These are phyloP conservation scores for Saccharomycopsis crataegensis DNA, from an alignment of 1,139 yeast species.

Conservation along the genomic window DNA sequence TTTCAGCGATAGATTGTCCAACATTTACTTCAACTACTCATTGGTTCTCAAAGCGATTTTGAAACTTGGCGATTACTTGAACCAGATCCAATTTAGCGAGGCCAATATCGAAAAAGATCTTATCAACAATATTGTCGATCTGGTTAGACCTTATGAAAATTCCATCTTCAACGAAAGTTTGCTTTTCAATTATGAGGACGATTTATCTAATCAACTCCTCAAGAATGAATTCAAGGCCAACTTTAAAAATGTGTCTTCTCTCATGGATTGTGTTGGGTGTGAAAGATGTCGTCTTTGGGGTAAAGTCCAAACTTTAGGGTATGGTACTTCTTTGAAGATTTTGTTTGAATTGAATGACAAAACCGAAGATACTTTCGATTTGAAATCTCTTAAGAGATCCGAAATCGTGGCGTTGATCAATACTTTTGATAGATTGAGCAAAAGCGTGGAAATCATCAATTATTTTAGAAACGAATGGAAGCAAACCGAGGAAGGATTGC, in stretches of 20 bases:
- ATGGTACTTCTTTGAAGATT: conserved; percentile 90
- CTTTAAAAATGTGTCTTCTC: conserved; percentile 81
- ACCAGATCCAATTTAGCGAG: conserved; percentile 42
- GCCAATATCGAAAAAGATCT: conserved; percentile 39
- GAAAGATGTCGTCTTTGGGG: conserved; percentile 98
- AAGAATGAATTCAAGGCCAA: conserved; percentile 79
- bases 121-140: conserved; percentile 34
- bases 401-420: conserved; percentile 87
- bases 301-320: conserved; percentile 91
- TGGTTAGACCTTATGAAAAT: conserved; percentile 29
- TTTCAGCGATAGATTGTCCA: conserved; percentile 81
- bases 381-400: conserved; percentile 54
- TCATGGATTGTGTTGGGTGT: conserved; percentile 98
- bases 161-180: conserved; percentile 45
- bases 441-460: conserved; percentile 69
- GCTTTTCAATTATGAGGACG: conserved; percentile 43
- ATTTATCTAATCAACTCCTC: conserved; percentile 33
- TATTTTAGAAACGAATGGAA: conserved; percentile 43
- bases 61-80: conserved; percentile 46
- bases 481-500: background rate
- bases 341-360: conserved; percentile 60
- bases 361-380: conserved; percentile 34
- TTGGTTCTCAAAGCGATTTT: conserved; percentile 75
- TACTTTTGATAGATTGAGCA: conserved; percentile 86
- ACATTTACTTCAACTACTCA: conserved; percentile 89